A percentile compares a stretch with the other conserved stretches of the same genome.
phyloP scores from a whole-genome alignment of 176 grass and related monocot species.

The Bonia amplexicaulis region DNA sequence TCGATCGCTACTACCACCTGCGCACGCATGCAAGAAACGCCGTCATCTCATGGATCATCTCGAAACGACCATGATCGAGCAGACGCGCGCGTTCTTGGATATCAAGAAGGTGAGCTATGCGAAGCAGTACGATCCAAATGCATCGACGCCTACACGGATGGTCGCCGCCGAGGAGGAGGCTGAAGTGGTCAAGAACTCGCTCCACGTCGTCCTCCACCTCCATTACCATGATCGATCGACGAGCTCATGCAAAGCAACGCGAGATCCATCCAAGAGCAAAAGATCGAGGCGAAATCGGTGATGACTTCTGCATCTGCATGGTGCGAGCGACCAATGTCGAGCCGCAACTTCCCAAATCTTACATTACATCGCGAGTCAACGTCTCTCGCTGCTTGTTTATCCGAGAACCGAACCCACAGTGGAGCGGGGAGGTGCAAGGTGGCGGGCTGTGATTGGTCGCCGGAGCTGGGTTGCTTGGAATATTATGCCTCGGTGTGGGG shows the following conservation, averaged over 20 bases:
- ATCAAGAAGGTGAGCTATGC: neutral
- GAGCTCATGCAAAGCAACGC: neutral
- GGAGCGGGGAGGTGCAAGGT: neutral
- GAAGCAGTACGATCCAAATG: too few species aligned
- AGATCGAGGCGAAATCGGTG: neutral
- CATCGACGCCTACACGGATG: neutral
- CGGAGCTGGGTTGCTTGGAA: neutral
- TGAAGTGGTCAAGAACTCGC: neutral
- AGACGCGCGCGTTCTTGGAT: neutral
- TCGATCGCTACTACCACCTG: neutral
- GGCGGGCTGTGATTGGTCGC: neutral
- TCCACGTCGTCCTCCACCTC: slow-evolving; percentile 27
- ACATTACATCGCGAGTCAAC: neutral
- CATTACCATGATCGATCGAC: neutral
- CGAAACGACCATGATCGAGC: too few species aligned
- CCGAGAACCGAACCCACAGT: neutral
- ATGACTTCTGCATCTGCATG: neutral
- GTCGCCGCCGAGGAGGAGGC: neutral
- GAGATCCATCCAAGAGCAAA: neutral
- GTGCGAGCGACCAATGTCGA: slow-evolving; percentile 31
- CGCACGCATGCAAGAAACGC: neutral
- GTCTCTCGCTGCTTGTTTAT: neutral
- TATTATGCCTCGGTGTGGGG: neutral
- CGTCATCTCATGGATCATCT: neutral
- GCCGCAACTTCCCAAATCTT: slow-evolving; percentile 48